Conservation (phyloP, 345 rosid genomes). For the Erysimum cheiranthoides region DNA sequence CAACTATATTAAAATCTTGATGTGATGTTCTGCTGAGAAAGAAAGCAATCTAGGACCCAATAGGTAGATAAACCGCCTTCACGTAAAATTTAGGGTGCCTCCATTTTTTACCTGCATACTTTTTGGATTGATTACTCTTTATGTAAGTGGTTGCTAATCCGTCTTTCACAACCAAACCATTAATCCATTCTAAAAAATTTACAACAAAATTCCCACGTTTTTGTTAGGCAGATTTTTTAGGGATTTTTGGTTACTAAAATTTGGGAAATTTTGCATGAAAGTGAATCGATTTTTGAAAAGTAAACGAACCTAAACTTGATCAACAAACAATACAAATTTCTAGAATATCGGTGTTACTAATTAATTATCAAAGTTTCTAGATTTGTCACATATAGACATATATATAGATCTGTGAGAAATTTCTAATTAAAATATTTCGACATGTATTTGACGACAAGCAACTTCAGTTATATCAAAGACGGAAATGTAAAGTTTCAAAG, state of each 20-base stretch:
- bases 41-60: background rate
- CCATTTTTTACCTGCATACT: background rate
- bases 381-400: background rate
- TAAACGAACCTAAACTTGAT: background rate
- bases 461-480: background rate
- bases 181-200: background rate
- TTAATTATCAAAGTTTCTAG: background rate
- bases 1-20: too few species aligned
- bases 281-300: background rate
- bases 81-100: background rate
- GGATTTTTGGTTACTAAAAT: background rate
- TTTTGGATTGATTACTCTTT: background rate
- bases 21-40: background rate
- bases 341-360: too few species aligned
- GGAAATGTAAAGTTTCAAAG: conserved; percentile 31
- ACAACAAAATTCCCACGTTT: background rate
- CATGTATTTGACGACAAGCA: conserved; percentile 31
- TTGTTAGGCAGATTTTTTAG: background rate
- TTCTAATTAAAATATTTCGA: conserved; percentile 4
- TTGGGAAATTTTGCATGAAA: background rate
- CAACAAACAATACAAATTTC: background rate
- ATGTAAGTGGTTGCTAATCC: background rate
- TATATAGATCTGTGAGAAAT: conserved; percentile 9
- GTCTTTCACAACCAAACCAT: background rate
- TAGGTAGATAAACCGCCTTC: background rate